Percentiles rank a stretch among this genome's conserved stretches.
These are phyloP conservation scores for Claviceps purpurea DNA, from an alignment of 2,329 filamentous ascomycete species.

Conservation along the genomic window DNA sequence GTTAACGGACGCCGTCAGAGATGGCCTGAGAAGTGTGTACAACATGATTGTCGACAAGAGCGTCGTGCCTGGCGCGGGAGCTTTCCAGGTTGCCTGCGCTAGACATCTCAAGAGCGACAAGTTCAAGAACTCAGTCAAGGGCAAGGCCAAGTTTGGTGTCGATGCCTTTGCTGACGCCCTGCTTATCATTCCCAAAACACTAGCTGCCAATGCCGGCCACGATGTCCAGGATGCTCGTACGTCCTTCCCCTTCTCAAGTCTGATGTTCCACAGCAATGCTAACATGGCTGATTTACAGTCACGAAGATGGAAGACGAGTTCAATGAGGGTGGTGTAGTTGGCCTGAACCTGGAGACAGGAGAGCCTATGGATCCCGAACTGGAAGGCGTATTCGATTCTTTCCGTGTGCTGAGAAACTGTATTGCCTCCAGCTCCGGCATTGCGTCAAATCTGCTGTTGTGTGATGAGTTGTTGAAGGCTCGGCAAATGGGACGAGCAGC, in stretches of 20 bases:
- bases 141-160: constrained; percentile 94
- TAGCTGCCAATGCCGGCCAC: constrained; percentile 90
- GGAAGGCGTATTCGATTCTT: constrained; percentile 90
- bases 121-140: constrained; percentile 85
- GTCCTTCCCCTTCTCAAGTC: constrained; percentile 22
- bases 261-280: constrained; percentile 4
- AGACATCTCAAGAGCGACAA: constrained; percentile 74
- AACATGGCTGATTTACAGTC: constrained; percentile 35
- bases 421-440: constrained; percentile 91
- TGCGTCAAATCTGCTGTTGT: constrained; percentile 85
- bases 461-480: constrained; percentile 94
- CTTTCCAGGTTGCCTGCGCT: constrained; percentile 91
- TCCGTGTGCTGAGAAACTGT: constrained; percentile 85
- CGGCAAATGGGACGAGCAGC: constrained; percentile 73
- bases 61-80: constrained; percentile 86
- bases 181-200: constrained; percentile 90
- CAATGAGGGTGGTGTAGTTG: constrained; percentile 70
- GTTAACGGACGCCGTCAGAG: constrained; percentile 89
- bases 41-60: constrained; percentile 99
- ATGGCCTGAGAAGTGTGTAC: constrained; percentile 91
- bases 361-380: constrained; percentile 91
- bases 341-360: constrained; percentile 74
- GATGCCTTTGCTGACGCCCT: constrained; percentile 90
- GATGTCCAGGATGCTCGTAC: constrained; percentile 90
- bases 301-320: constrained; percentile 78